Conservation (phyloP, 2,329 filamentous ascomycete genomes). For the Boeremia lycopersici region DNA sequence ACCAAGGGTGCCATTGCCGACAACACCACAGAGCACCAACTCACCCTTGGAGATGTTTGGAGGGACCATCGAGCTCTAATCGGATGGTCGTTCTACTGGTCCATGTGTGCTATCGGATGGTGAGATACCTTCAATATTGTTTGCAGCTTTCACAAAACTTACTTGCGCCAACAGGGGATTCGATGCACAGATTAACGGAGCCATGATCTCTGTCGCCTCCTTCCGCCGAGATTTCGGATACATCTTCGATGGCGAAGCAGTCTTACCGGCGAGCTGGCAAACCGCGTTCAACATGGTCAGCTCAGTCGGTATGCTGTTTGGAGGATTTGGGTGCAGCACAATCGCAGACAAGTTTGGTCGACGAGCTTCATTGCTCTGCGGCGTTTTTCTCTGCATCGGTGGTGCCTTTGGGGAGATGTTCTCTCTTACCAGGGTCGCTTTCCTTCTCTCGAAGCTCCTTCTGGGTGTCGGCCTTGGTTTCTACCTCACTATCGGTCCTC, state of each 20-base stretch:
- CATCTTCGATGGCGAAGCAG: slow-evolving; percentile 24
- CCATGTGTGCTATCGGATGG: slow-evolving; percentile 23
- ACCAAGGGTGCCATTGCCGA: slow-evolving; percentile 6
- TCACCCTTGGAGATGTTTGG: slow-evolving; percentile 15
- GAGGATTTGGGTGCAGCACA: slow-evolving; percentile 51
- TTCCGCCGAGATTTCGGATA: slow-evolving; percentile 64
- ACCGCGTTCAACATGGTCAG: slow-evolving; percentile 55
- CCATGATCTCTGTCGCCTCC: slow-evolving; percentile 62
- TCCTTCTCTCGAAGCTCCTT: slow-evolving; percentile 17
- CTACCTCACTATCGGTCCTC: slow-evolving; percentile 20
- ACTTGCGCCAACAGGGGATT: slow-evolving; percentile 47
- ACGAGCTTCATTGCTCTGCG: slow-evolving; percentile 13
- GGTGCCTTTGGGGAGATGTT: slow-evolving; percentile 69
- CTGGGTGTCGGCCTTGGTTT: slow-evolving; percentile 20
- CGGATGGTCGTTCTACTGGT: slow-evolving; percentile 21
- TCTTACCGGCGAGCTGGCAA: slow-evolving; percentile 48
- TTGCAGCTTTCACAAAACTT: neutral
- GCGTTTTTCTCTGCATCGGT: slow-evolving; percentile 27
- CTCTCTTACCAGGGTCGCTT: slow-evolving; percentile 46
- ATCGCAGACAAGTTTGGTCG: slow-evolving; percentile 45
- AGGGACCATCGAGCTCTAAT: slow-evolving; percentile 13
- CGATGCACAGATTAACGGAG: slow-evolving; percentile 67
- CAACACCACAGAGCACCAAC: slow-evolving; percentile 9
- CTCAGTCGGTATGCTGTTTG: slow-evolving; percentile 62
- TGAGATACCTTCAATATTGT: neutral